phyloP scores from a whole-genome alignment of 108 stramenopile species.

The Skeletonema tropicum region DNA sequence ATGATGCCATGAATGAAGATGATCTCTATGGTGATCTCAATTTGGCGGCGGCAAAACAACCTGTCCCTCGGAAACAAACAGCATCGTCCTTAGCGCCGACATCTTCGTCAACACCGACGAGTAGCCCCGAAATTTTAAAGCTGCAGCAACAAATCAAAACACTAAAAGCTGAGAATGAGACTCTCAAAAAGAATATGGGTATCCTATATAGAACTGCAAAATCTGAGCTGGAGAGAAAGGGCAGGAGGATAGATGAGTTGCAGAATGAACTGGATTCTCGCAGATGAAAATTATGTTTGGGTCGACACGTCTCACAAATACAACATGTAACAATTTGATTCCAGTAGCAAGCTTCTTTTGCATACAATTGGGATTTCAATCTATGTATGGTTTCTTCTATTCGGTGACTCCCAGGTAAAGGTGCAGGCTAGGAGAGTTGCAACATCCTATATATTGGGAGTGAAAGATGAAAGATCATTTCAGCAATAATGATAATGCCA shows the following conservation, averaged over 20 bases:
- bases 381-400: too few relatives aligned
- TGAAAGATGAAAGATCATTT: too few relatives aligned
- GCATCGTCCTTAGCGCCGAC: background rate
- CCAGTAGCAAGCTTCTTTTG: too few relatives aligned
- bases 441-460: too few relatives aligned
- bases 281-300: constrained; percentile 12
- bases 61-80: background rate
- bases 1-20: constrained; percentile 3
- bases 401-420: too few relatives aligned
- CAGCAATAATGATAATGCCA: too few relatives aligned
- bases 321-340: too few relatives aligned
- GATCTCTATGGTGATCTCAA: constrained; percentile 44
- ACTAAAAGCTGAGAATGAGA: constrained; percentile 43
- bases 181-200: constrained; percentile 48
- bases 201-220: constrained; percentile 49
- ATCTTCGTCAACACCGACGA: background rate
- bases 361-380: too few relatives aligned
- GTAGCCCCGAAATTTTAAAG: constrained; percentile 7
- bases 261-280: constrained; percentile 42
- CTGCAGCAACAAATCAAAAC: constrained; percentile 23
- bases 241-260: constrained; percentile 36
- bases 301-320: background rate
- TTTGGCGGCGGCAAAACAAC: constrained; percentile 27
- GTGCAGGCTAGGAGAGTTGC: too few relatives aligned
- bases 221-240: constrained; percentile 54